Conservation (phyloP, 2,329 filamentous ascomycete species). For the Ceratocystis albifundus region DNA sequence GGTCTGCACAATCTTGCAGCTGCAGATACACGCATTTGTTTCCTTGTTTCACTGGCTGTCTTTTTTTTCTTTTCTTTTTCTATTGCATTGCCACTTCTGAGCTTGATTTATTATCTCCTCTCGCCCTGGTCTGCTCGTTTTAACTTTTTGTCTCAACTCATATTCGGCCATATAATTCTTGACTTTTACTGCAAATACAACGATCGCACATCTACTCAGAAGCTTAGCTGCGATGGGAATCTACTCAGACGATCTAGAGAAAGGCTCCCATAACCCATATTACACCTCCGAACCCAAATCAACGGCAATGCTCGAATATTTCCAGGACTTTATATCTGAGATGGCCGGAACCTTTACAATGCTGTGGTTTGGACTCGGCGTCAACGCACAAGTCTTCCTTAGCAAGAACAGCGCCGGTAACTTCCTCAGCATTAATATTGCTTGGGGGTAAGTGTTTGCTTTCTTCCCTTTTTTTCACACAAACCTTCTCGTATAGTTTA, state of each 20-base stretch:
- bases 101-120: background rate
- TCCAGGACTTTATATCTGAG: conserved; percentile 40
- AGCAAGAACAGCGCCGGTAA: conserved; percentile 39
- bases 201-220: background rate
- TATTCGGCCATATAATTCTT: background rate
- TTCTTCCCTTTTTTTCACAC: background rate
- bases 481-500: background rate
- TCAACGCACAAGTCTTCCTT: conserved; percentile 57
- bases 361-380: conserved; percentile 57
- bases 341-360: conserved; percentile 58
- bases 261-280: conserved; percentile 16
- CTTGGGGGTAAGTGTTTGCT: conserved; percentile 35
- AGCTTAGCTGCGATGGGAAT: conserved; percentile 12
- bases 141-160: background rate
- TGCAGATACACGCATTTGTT: background rate
- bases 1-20: background rate
- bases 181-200: background rate
- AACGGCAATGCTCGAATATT: conserved; percentile 19
- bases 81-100: background rate
- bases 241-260: conserved; percentile 18
- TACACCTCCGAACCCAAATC: conserved; percentile 13
- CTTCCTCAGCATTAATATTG: conserved; percentile 41
- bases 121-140: background rate
- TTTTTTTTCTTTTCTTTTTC: background rate
- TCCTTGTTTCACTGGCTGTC: background rate